Percentiles rank a stretch among this genome's conserved stretches.
Conservation (phyloP, 768 basidiomycete species). For the Russula vinacea region DNA sequence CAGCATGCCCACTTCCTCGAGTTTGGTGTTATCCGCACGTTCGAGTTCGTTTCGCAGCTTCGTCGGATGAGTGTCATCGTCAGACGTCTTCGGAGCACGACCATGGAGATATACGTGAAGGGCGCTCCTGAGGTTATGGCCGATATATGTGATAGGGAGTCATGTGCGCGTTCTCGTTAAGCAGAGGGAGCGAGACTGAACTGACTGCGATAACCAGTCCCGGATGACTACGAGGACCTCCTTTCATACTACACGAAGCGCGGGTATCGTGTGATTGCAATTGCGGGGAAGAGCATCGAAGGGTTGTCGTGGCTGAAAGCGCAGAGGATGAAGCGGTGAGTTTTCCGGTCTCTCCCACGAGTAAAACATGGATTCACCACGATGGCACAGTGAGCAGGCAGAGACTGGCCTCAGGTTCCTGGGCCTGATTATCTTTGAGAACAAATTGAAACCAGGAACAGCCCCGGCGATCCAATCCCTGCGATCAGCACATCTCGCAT, state of each 20-base stretch:
- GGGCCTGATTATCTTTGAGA: conserved; percentile 96
- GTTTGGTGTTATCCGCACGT: conserved; percentile 91
- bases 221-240: conserved; percentile 93
- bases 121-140: conserved; percentile 99
- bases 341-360: not conserved
- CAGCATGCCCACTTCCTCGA: conserved; percentile 97
- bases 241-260: conserved; percentile 95
- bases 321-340: conserved; percentile 88
- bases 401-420: conserved; percentile 88
- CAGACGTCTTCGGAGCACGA: conserved; percentile 86
- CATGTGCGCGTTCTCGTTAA: conserved; percentile 59
- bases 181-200: not conserved
- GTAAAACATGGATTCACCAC: conserved; percentile 12
- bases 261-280: conserved; percentile 96
- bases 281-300: conserved; percentile 94
- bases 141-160: conserved; percentile 88
- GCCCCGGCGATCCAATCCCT: conserved; percentile 86
- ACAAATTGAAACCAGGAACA: conserved; percentile 92
- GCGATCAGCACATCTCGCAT: conserved; percentile 85
- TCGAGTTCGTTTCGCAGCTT: conserved; percentile 92
- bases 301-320: conserved; percentile 95
- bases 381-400: conserved; percentile 76
- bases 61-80: conserved; percentile 98
- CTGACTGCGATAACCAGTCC: conserved; percentile 53
- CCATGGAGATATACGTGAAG: conserved; percentile 98